Base-by-base conservation (phyloP, 176 grass and related monocot genomes). In the Chrysopogon serrulatus region DNA sequence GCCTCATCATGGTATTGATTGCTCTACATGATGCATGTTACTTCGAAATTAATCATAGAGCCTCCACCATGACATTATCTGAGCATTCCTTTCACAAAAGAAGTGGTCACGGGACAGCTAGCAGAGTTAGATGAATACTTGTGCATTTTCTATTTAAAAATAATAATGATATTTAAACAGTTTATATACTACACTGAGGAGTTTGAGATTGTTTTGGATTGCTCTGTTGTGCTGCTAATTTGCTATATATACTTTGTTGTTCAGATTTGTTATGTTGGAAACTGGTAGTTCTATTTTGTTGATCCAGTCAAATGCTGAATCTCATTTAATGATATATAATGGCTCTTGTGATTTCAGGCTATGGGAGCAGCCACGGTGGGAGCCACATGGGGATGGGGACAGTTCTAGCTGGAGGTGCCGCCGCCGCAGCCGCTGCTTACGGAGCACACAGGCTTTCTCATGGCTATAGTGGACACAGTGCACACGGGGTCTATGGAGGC, bases 341-440 rank as follows among this genome's bases (percentile, higher is more conserved):
- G 44, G 1, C 21, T 28, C 27, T 59, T n/a, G 4, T 34, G n/a
- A 3, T 82, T 74, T 47, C 82, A 92, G 89, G 87, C 14, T 45
- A 93, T 7, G 92, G 91, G 0, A 49, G 79, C 62, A 81, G 84
- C 74, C 81, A 90, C 40, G 85, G 78, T 0, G 85, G 85, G 1
- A 65, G 77, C 39, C 18, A 88, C 68, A 88, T 87, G 92, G 94
- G 83, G 2, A 93, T 85, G 92, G 94, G 83, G 2, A 0, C 40
- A 10, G 43, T 92, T 83, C 87, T 97, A 6, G 83, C 84, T 24
- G 95, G 92, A 83, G 95, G 92, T 13, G 95, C 92, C 6, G 95
- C 84, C 0, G 92, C 92, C 0, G 95, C 92, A 0, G 95, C 95
- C 0, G 90, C 85, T 28, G 95, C 90, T 15, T 98, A 95, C 40